A percentile compares a stretch with the other conserved stretches of the same genome.
phyloP scores from a whole-genome alignment of 192 early-diverging fungal genomes.

The Coemansia sp. region DNA sequence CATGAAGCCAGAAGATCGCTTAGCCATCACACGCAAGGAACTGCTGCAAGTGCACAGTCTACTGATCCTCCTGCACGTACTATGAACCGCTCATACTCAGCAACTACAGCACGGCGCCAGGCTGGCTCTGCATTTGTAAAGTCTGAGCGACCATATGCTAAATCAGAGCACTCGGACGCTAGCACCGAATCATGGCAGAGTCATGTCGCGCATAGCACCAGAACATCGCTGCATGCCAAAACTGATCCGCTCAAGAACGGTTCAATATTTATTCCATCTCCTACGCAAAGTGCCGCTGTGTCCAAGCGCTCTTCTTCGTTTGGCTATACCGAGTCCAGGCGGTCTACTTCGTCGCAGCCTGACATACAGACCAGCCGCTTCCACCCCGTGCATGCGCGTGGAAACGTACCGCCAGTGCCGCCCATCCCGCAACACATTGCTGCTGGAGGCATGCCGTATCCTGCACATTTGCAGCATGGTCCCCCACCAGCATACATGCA shows the following conservation, averaged over 20 bases:
- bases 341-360: not conserved
- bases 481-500: not conserved
- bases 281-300: slow-evolving; percentile 1
- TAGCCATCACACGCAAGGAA: slow-evolving; percentile 10
- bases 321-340: slow-evolving; percentile 10
- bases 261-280: slow-evolving; percentile 25
- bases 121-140: slow-evolving; percentile 30
- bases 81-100: not conserved
- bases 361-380: not conserved
- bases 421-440: slow-evolving; percentile 24
- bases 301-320: slow-evolving; percentile 26
- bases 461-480: not conserved
- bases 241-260: slow-evolving; percentile 33
- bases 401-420: slow-evolving; percentile 32
- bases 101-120: slow-evolving; percentile 20
- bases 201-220: slow-evolving; percentile 21
- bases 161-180: slow-evolving; percentile 16
- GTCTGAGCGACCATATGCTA: slow-evolving; percentile 6
- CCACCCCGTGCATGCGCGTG: not conserved
- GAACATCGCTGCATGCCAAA: slow-evolving; percentile 25
- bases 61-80: not conserved
- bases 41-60: not conserved
- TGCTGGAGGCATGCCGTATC: not conserved
- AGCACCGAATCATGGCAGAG: slow-evolving; percentile 53
- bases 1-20: slow-evolving; percentile 2